Conservation (phyloP, 352 stramenopile genomes). For the Phytophthora palmivora region DNA sequence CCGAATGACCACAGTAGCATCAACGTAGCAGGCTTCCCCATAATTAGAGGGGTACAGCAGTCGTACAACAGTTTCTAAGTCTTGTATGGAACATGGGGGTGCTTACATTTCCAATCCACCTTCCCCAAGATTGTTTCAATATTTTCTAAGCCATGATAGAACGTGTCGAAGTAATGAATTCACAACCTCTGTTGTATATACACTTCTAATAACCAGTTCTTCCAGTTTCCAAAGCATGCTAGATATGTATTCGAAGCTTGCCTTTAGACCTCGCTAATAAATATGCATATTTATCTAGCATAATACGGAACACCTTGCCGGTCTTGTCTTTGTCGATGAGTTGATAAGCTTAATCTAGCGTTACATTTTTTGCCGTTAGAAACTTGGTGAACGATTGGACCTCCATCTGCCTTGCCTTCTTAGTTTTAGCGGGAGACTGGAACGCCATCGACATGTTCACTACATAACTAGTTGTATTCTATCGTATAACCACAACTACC, state of each 20-base stretch:
- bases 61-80: too few species aligned
- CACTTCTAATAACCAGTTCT: constrained; percentile 13
- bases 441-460: too few species aligned
- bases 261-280: background rate
- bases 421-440: too few species aligned
- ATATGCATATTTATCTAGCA: too few species aligned
- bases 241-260: constrained; percentile 6
- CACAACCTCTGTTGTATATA: constrained; percentile 13
- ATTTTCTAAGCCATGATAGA: too few species aligned
- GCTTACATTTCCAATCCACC: constrained; percentile 10
- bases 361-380: constrained; percentile 3
- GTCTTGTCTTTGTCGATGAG: too few species aligned
- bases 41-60: constrained; percentile 15
- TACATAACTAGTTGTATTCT: too few species aligned
- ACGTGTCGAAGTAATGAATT: constrained; percentile 2
- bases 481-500: too few species aligned
- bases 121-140: constrained; percentile 18
- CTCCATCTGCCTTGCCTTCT: too few species aligned
- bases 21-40: background rate
- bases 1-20: background rate
- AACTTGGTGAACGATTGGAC: constrained; percentile 3
- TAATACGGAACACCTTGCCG: too few species aligned
- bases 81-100: constrained; percentile 9
- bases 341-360: too few species aligned
- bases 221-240: constrained; percentile 11